Conservation (phyloP, 495 filamentous ascomycete genomes). For the Hypoxylon lienhwacheense region DNA sequence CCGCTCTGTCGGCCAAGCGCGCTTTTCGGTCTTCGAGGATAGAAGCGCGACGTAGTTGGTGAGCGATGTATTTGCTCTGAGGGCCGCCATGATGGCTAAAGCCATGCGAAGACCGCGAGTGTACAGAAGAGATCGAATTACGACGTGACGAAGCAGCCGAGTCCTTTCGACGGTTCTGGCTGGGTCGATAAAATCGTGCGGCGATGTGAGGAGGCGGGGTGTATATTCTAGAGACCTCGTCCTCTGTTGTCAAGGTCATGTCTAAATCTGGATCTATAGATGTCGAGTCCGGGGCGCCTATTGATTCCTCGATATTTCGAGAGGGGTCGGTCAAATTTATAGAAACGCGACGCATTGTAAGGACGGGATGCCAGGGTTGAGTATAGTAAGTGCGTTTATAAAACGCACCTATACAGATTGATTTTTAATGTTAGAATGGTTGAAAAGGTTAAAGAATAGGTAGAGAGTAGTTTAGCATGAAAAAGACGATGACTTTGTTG, state of each 20-base stretch:
- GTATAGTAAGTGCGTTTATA: constrained; percentile 16
- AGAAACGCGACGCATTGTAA: constrained; percentile 49
- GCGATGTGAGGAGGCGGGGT: constrained; percentile 81
- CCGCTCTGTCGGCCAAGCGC: constrained; percentile 86
- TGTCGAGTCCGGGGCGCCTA: constrained; percentile 41
- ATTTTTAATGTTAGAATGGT: constrained; percentile 22
- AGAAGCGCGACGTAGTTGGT: constrained; percentile 86
- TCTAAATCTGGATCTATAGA: constrained; percentile 41
- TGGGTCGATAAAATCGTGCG: constrained; percentile 78
- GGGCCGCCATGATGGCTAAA: constrained; percentile 62
- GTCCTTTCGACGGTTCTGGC: constrained; percentile 71
- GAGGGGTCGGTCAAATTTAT: constrained; percentile 48
- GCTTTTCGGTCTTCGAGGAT: constrained; percentile 94
- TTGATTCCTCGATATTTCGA: constrained; percentile 50
- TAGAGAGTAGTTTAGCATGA: no score
- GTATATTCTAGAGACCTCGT: constrained; percentile 50
- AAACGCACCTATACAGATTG: constrained; percentile 12
- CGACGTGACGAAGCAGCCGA: constrained; percentile 85
- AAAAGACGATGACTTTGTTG: no score
- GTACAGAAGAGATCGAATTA: constrained; percentile 84
- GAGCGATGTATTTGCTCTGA: constrained; percentile 81
- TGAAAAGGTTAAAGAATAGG: no score
- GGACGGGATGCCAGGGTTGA: constrained; percentile 8
- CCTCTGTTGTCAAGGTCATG: constrained; percentile 41
- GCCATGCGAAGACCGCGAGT: constrained; percentile 66